Evolutionary conservation across 352 stramenopile genomes (phyloP).

Genomic region (Phytophthora constricta): DNA sequence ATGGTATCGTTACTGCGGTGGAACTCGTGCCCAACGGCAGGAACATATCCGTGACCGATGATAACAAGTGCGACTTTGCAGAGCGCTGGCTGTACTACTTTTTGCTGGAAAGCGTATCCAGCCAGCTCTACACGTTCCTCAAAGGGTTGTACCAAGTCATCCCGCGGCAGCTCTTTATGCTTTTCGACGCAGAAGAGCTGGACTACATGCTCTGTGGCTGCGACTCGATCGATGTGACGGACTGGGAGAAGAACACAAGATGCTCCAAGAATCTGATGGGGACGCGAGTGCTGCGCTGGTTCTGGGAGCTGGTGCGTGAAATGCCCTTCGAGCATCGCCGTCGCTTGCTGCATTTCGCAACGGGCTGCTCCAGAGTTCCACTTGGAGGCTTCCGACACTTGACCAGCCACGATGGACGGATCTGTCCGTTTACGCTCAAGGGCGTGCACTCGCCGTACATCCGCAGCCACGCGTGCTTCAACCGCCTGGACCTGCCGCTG

Average conservation of each 20-base stretch:
- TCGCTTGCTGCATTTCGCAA: slow-evolving; percentile 71
- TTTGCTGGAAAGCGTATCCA: slow-evolving; percentile 88
- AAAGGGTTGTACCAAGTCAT: slow-evolving; percentile 95
- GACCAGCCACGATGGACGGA: slow-evolving; percentile 61
- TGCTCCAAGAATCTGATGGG: slow-evolving; percentile 41
- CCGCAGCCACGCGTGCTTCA: slow-evolving; percentile 72
- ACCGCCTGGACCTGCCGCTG: slow-evolving; percentile 93
- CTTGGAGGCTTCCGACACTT: slow-evolving; percentile 57
- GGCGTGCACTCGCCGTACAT: slow-evolving; percentile 53
- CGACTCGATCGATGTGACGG: slow-evolving; percentile 93
- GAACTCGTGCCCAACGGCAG: slow-evolving; percentile 49
- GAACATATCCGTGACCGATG: slow-evolving; percentile 86
- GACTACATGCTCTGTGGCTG: slow-evolving; percentile 94
- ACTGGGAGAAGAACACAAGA: slow-evolving; percentile 92
- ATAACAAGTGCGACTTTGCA: slow-evolving; percentile 92
- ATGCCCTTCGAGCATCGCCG: slow-evolving; percentile 62
- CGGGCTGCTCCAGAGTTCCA: slow-evolving; percentile 68
- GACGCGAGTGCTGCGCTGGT: slow-evolving; percentile 47
- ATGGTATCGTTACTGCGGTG: slow-evolving; percentile 29
- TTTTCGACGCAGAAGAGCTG: slow-evolving; percentile 96
- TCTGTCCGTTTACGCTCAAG: slow-evolving; percentile 70
- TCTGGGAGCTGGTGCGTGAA: slow-evolving; percentile 84
- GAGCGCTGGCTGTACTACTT: slow-evolving; percentile 90
- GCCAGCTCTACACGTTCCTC: slow-evolving; percentile 79
- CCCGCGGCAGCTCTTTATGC: slow-evolving; percentile 87